Percentiles rank a stretch among this genome's conserved stretches.
Conservation (phyloP, 2,329 filamentous ascomycete genomes). For the Pyrenophora seminiperda region DNA sequence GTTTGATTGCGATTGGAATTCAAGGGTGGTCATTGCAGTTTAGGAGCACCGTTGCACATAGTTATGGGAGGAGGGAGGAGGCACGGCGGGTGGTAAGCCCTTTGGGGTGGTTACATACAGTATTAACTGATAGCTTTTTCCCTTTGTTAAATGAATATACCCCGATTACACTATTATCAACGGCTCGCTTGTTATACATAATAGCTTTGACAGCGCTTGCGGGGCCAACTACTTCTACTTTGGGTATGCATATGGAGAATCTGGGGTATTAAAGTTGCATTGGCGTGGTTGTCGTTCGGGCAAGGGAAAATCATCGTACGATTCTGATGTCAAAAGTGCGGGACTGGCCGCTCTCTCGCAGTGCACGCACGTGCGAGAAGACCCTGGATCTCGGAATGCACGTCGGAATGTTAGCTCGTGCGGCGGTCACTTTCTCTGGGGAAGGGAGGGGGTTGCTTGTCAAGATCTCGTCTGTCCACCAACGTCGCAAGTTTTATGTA, state of each 20-base stretch:
- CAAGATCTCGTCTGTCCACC: background rate
- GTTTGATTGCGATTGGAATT: background rate
- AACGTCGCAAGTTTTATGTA: background rate
- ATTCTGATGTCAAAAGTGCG: conserved; percentile 34
- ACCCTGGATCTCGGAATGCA: conserved; percentile 18
- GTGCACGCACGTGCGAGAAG: background rate
- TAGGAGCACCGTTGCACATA: conserved; percentile 11
- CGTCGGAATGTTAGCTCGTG: conserved; percentile 22
- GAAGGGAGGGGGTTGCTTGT: background rate
- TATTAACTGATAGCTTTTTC: conserved; percentile 34
- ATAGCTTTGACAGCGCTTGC: background rate
- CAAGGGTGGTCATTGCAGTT: background rate
- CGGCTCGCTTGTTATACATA: background rate
- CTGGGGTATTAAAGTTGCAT: conserved; percentile 23
- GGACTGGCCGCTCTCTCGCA: conserved; percentile 11
- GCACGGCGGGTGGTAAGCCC: background rate
- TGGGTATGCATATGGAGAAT: conserved; percentile 4
- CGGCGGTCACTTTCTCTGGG: background rate
- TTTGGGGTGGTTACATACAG: conserved; percentile 23
- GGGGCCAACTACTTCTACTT: conserved; percentile 4
- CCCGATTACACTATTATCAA: background rate
- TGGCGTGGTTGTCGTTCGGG: conserved; percentile 11
- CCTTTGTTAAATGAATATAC: conserved; percentile 30
- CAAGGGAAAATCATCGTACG: conserved; percentile 38
- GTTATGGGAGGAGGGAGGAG: background rate